These are phyloP conservation scores for Tricholoma hemisulphureum DNA, from an alignment of 768 basidiomycete genomes.

Conservation along the genomic window DNA sequence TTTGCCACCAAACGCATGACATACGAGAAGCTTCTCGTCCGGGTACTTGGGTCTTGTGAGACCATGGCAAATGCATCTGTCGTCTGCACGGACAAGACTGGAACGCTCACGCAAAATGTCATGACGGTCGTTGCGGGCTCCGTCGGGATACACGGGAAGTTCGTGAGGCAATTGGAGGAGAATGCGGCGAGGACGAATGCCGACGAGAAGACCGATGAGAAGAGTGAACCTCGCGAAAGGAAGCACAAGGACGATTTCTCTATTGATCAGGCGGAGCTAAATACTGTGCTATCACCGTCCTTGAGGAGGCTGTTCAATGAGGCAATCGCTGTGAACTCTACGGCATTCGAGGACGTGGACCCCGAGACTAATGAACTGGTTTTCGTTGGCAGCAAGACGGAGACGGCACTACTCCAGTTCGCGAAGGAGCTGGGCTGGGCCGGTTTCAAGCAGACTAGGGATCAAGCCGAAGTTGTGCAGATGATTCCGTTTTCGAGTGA, in stretches of 20 bases:
- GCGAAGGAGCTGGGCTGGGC: slow-evolving; percentile 79
- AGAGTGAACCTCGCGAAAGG: slow-evolving; percentile 29
- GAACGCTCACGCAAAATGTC: slow-evolving; percentile 90
- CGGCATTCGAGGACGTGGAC: slow-evolving; percentile 85
- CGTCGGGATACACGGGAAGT: slow-evolving; percentile 91
- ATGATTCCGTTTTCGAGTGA: slow-evolving; percentile 94
- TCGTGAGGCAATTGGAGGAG: slow-evolving; percentile 74
- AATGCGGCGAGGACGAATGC: slow-evolving; percentile 74
- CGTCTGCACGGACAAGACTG: slow-evolving; percentile 94
- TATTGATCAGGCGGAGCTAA: slow-evolving; percentile 74
- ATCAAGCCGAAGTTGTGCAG: slow-evolving; percentile 62
- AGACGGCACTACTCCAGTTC: slow-evolving; percentile 86
- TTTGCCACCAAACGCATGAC: slow-evolving; percentile 99
- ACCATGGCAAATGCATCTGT: slow-evolving; percentile 99
- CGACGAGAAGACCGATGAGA: slow-evolving; percentile 29
- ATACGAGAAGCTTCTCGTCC: slow-evolving; percentile 89
- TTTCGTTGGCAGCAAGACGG: slow-evolving; percentile 94
- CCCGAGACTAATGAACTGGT: slow-evolving; percentile 53
- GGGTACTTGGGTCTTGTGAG: slow-evolving; percentile 94
- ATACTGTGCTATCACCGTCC: slow-evolving; percentile 56
- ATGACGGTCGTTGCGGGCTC: slow-evolving; percentile 98
- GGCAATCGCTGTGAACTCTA: slow-evolving; percentile 88
- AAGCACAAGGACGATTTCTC: slow-evolving; percentile 76
- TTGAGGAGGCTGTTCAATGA: slow-evolving; percentile 74
- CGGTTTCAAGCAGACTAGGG: slow-evolving; percentile 66